Percentiles rank a stretch among this genome's conserved stretches.
Evolutionary conservation across 768 basidiomycete genomes (phyloP).

Genomic region (Leccinum barrowsii): DNA sequence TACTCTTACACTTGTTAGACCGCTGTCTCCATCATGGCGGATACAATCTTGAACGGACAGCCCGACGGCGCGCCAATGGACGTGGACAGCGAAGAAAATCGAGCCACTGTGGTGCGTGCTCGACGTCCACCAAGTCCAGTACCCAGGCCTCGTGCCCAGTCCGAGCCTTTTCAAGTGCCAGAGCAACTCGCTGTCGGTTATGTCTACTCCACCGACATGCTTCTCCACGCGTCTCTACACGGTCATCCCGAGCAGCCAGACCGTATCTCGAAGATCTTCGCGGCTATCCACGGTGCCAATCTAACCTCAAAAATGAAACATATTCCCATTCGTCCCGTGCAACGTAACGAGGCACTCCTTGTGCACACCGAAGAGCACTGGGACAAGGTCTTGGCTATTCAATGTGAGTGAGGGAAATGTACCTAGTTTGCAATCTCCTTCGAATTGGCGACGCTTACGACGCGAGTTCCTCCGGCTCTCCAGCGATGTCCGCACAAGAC

Average conservation of each 20-base stretch:
- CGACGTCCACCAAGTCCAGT: slow-evolving; percentile 21
- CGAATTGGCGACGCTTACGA: slow-evolving; percentile 12
- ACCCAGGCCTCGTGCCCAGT: slow-evolving; percentile 24
- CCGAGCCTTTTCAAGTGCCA: slow-evolving; percentile 29
- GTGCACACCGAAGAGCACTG: slow-evolving; percentile 92
- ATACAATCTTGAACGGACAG: slow-evolving; percentile 19
- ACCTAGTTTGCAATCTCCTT: slow-evolving; percentile 3
- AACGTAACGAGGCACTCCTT: slow-evolving; percentile 75
- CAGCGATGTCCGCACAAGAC: slow-evolving; percentile 74
- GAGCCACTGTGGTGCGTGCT: background rate
- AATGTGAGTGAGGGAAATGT: slow-evolving; percentile 51
- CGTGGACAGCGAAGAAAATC: slow-evolving; percentile 21
- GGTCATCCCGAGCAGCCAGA: slow-evolving; percentile 74
- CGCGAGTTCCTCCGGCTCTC: slow-evolving; percentile 10
- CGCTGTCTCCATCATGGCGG: background rate
- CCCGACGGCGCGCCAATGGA: slow-evolving; percentile 25
- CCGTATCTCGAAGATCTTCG: slow-evolving; percentile 76
- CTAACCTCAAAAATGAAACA: slow-evolving; percentile 71
- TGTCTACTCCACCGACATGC: slow-evolving; percentile 86
- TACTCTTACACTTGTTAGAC: background rate
- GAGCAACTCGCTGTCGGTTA: slow-evolving; percentile 59
- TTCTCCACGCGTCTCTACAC: slow-evolving; percentile 66
- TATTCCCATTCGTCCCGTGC: slow-evolving; percentile 71
- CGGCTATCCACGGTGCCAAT: slow-evolving; percentile 55
- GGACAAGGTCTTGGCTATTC: slow-evolving; percentile 83